Evolutionary conservation across 768 basidiomycete species (phyloP).

Genomic region (Mycena olivaceomarginata): DNA sequence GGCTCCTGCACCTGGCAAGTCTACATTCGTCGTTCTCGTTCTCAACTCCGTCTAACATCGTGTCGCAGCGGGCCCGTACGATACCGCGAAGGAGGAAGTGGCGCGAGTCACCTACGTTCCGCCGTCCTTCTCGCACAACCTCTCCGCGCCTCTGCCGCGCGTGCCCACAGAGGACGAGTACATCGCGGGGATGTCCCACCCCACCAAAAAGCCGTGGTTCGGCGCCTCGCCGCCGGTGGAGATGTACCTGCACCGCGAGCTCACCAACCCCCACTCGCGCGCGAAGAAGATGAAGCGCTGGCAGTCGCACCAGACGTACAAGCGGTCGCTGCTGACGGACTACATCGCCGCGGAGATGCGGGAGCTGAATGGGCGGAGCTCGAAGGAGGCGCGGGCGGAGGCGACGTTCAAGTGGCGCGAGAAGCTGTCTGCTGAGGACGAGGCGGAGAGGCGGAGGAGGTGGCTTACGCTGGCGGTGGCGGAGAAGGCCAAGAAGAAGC

Average conservation of each 20-base stretch:
- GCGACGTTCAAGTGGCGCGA: conserved; percentile 85
- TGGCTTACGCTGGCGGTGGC: conserved; percentile 70
- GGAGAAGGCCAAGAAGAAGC: conserved; percentile 73
- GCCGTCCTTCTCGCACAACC: conserved; percentile 67
- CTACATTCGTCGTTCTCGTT: conserved; percentile 2
- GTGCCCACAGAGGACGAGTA: conserved; percentile 73
- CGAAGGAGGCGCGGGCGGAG: conserved; percentile 80
- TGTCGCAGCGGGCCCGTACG: conserved; percentile 73
- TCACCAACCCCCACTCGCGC: conserved; percentile 88
- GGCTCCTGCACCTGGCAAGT: conserved; percentile 66
- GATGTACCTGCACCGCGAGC: conserved; percentile 77
- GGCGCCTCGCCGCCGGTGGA: conserved; percentile 80
- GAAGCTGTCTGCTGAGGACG: conserved; percentile 73
- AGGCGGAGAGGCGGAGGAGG: conserved; percentile 77
- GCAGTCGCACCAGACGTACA: conserved; percentile 72
- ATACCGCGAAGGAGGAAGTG: conserved; percentile 78
- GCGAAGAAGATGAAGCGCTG: conserved; percentile 89
- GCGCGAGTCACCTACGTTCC: conserved; percentile 82
- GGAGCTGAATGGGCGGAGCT: conserved; percentile 76
- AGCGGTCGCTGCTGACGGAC: conserved; percentile 70
- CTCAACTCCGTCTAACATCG: not conserved
- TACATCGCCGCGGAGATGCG: conserved; percentile 73
- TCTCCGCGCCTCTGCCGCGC: conserved; percentile 60
- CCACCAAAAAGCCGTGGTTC: conserved; percentile 62
- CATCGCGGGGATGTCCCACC: conserved; percentile 75